Evolutionary conservation across 768 basidiomycete species (phyloP), one percentile per base, ranked within the genome.

Genomic region (Macrocybe gigantea): DNA sequence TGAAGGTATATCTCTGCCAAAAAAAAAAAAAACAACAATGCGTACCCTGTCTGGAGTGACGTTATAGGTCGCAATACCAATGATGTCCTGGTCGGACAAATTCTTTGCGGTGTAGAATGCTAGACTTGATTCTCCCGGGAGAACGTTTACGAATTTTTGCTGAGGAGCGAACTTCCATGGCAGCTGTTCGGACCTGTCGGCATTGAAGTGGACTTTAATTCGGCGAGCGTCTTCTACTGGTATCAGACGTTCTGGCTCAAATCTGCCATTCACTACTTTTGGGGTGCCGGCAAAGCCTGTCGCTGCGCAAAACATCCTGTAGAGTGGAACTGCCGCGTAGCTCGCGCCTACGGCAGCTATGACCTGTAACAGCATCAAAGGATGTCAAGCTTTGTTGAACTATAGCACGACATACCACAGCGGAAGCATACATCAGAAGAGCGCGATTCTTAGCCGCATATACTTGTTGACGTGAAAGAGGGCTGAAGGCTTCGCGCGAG

Each of bases 21-120:
- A 7, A 30, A 13, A 33, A 34, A 47, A 34, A 7, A 30, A 13
- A 33, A 43, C 15, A 44, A n/a, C 7, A 33, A 22, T 7, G 71
- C 85, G 40, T 60, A 96, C 95, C 64, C 94, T 79, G 61, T 92
- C 90, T n/a, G 96, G 96, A 0, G 94, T 95, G 52, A 97, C 95
- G 66, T 98, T 99, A 64, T 99, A 99, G 5, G 96, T 98, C 33
- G 94, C 95, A 63, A 99, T 98, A 1, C 96, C 96, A 59, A 99
- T 94, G 45, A 99, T 80, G 61, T 98, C 96, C 54, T 86, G 73
- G 41, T 82, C 70, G 7, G 88, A 85, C 41, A 72, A 78, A 58
- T 99, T 99, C 68, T 78, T 90, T 6, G 95, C 95, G 41, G 78
- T 91, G 66, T 98, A 99, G 63, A 99, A 99, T 7, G 96, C 96